phyloP scores from a whole-genome alignment of 2,329 filamentous ascomycete species.

The Ascochyta koolunga region DNA sequence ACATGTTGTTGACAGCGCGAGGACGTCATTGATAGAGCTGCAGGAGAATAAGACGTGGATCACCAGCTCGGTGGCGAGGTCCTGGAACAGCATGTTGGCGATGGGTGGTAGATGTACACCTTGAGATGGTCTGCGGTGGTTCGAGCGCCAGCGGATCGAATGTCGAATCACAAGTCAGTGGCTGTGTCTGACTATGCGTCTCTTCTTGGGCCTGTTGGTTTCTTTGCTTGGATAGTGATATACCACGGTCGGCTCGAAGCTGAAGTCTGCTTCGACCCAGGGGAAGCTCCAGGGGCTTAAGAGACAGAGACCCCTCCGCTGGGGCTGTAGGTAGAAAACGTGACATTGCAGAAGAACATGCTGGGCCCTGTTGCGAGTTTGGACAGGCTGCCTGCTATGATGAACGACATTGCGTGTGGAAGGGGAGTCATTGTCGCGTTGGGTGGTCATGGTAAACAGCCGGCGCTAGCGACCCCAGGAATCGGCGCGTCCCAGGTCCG shows the following conservation, averaged over 20 bases:
- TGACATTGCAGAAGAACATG: constrained; percentile 32
- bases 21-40: constrained; percentile 58
- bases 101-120: constrained; percentile 5
- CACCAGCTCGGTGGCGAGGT: constrained; percentile 64
- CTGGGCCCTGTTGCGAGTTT: constrained; percentile 32
- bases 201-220: too few relatives aligned
- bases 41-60: constrained; percentile 63
- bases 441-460: constrained; percentile 3
- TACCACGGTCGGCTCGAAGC: constrained; percentile 33
- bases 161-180: too few relatives aligned
- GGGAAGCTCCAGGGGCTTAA: constrained; percentile 44
- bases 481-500: constrained; percentile 22
- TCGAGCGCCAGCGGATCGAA: background rate
- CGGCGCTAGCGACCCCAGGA: constrained; percentile 29
- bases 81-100: constrained; percentile 59
- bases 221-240: background rate
- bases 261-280: constrained; percentile 35
- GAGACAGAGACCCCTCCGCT: constrained; percentile 57
- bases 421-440: constrained; percentile 30
- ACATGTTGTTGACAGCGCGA: constrained; percentile 61
- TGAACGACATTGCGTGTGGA: constrained; percentile 38
- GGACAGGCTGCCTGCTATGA: constrained; percentile 28
- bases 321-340: constrained; percentile 56
- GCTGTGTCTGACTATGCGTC: background rate
- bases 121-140: background rate